These are phyloP conservation scores for Jamesozyma lodderae DNA, from an alignment of 805 yeast genomes.

Conservation along the genomic window DNA sequence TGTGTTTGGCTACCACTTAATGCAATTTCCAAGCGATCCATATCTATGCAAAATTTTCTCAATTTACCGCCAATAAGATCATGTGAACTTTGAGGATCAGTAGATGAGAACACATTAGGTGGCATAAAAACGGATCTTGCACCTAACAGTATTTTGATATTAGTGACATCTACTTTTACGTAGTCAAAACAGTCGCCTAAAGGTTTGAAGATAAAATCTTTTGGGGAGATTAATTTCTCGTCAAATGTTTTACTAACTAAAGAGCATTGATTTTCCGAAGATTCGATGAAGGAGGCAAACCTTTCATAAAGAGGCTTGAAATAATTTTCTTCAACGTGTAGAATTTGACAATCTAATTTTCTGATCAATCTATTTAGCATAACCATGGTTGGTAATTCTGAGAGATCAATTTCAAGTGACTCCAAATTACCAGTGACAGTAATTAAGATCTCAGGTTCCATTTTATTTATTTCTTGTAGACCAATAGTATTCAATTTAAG, in stretches of 20 bases:
- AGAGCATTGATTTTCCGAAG: constrained; percentile 15
- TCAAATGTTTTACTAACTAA: constrained; percentile 6
- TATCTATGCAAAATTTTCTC: constrained; percentile 26
- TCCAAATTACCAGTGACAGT: constrained; percentile 18
- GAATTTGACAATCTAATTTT: constrained; percentile 20
- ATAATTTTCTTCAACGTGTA: constrained; percentile 23
- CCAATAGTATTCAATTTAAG: constrained; percentile 15
- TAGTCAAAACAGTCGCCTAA: constrained; percentile 31
- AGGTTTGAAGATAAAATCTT: constrained; percentile 17
- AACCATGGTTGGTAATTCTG: constrained; percentile 25
- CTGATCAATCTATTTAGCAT: constrained; percentile 19
- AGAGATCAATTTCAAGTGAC: constrained; percentile 18
- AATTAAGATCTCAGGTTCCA: constrained; percentile 17
- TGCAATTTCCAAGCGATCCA: constrained; percentile 22
- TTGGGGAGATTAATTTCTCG: constrained; percentile 7
- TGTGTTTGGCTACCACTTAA: constrained; percentile 21
- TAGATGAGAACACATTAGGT: constrained; percentile 29
- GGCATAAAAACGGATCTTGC: constrained; percentile 38
- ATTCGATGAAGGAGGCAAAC: constrained; percentile 19
- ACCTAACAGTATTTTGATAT: constrained; percentile 29
- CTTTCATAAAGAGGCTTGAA: constrained; percentile 23
- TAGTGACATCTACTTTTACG: constrained; percentile 17
- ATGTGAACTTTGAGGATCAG: constrained; percentile 30
- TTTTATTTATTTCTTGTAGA: constrained; percentile 16
- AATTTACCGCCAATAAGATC: constrained; percentile 35